These are phyloP conservation scores for Candida orba DNA, from an alignment of 805 yeast species.

Conservation along the genomic window DNA sequence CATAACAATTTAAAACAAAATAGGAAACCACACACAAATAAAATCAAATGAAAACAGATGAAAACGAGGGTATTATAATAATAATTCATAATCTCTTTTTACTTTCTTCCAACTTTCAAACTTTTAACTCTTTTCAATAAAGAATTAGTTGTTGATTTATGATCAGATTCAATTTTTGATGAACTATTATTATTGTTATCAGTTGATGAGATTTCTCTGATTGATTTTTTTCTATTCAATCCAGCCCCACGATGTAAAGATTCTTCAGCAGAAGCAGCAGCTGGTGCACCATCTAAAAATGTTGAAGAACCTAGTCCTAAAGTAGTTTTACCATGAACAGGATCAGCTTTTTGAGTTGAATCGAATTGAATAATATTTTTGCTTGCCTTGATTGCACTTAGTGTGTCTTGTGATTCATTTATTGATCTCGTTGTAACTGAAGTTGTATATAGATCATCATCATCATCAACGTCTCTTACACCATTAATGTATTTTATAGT, in stretches of 20 bases:
- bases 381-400: constrained; percentile 12
- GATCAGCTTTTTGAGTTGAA: constrained; percentile 56
- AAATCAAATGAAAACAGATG: not conserved
- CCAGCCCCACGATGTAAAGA: constrained; percentile 31
- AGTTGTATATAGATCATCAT: constrained; percentile 30
- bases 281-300: constrained; percentile 94
- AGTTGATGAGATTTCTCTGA: constrained; percentile 44
- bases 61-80: not conserved
- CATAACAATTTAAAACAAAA: no score
- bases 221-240: constrained; percentile 76
- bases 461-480: constrained; percentile 47
- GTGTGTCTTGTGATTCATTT: constrained; percentile 15
- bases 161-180: not conserved
- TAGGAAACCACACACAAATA: no score
- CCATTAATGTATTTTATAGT: constrained; percentile 78
- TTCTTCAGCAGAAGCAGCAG: constrained; percentile 45
- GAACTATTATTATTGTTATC: constrained; percentile 12
- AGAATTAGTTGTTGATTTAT: constrained; percentile 30
- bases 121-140: constrained; percentile 82
- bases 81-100: not conserved
- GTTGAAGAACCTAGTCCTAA: constrained; percentile 90
- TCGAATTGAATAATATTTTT: constrained; percentile 61
- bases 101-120: constrained; percentile 61
- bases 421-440: constrained; percentile 12
- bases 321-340: constrained; percentile 81